phyloP scores from a whole-genome alignment of 768 basidiomycete genomes.

The Lactarius deliciosus region DNA sequence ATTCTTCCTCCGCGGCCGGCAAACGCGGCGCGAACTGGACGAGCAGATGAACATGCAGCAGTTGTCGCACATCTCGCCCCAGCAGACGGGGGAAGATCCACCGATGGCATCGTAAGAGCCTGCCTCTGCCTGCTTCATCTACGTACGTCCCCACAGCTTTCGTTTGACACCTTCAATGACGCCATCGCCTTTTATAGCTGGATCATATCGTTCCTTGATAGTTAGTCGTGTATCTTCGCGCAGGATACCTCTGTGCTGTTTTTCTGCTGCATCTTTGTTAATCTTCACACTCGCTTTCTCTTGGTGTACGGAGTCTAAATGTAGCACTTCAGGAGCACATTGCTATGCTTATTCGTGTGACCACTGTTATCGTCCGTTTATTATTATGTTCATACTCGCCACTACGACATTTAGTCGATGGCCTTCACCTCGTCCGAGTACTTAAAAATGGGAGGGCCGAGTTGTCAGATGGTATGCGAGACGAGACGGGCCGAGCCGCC shows the following conservation, averaged over 20 bases:
- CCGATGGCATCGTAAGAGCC: neutral
- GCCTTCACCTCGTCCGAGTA: neutral
- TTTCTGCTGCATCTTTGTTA: too few species aligned
- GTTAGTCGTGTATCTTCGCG: neutral
- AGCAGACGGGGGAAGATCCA: neutral
- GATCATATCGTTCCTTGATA: neutral
- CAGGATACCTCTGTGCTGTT: too few species aligned
- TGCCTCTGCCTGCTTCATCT: neutral
- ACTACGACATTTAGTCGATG: neutral
- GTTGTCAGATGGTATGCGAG: too few species aligned
- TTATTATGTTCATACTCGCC: neutral
- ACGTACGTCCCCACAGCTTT: neutral
- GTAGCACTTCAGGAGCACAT: neutral
- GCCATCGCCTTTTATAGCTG: neutral
- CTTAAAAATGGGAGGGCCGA: neutral
- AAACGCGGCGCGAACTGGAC: slow-evolving; percentile 62
- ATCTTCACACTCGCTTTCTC: too few species aligned
- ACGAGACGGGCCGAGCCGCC: too few species aligned
- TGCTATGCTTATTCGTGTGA: neutral
- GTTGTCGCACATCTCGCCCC: neutral
- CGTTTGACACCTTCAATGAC: neutral
- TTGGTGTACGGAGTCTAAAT: neutral
- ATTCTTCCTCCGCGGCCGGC: slow-evolving; percentile 57
- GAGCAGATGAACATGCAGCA: slow-evolving; percentile 44
- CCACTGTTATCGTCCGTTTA: neutral